Evolutionary conservation across 257 asterid genomes (phyloP).

Genomic region (Rubia yunnanensis): DNA sequence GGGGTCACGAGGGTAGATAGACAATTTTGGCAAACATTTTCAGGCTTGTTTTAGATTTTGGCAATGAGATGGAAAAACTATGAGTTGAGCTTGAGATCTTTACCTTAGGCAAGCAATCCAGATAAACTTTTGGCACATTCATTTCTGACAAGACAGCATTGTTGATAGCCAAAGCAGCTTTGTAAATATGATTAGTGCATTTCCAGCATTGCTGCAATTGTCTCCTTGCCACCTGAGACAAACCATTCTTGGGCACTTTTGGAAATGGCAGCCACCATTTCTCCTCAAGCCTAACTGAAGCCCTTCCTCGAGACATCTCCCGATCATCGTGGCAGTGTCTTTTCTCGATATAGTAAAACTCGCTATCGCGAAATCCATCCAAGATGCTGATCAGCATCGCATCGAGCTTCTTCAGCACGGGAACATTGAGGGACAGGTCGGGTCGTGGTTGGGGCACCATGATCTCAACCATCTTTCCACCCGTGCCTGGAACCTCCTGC

Average conservation of each 20-base stretch:
- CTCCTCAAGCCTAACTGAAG: constrained; percentile 61
- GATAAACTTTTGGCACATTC: constrained; percentile 69
- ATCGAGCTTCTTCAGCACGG: constrained; percentile 80
- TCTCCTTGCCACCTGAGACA: constrained; percentile 55
- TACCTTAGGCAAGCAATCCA: constrained; percentile 84
- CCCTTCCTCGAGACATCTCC: constrained; percentile 21
- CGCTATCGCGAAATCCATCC: constrained; percentile 66
- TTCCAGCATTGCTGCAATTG: constrained; percentile 64
- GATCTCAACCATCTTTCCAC: constrained; percentile 61
- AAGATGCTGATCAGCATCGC: constrained; percentile 59
- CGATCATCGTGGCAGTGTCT: background rate
- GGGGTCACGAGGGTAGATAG: too few species aligned
- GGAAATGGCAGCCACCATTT: constrained; percentile 97
- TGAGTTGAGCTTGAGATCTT: background rate
- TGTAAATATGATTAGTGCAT: constrained; percentile 71
- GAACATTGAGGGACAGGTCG: constrained; percentile 68
- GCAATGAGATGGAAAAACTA: too few species aligned
- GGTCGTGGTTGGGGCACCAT: constrained; percentile 80
- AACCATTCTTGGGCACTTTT: constrained; percentile 63
- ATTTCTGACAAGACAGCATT: constrained; percentile 57
- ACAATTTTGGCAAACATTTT: too few species aligned
- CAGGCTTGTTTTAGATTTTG: too few species aligned
- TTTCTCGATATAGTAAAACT: constrained; percentile 66
- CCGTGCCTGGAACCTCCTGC: constrained; percentile 53
- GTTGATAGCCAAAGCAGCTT: constrained; percentile 79